A percentile compares a stretch with the other conserved stretches of the same genome.
These are phyloP conservation scores for Cyclocybe cylindracea DNA, from an alignment of 768 basidiomycete species.

Conservation along the genomic window DNA sequence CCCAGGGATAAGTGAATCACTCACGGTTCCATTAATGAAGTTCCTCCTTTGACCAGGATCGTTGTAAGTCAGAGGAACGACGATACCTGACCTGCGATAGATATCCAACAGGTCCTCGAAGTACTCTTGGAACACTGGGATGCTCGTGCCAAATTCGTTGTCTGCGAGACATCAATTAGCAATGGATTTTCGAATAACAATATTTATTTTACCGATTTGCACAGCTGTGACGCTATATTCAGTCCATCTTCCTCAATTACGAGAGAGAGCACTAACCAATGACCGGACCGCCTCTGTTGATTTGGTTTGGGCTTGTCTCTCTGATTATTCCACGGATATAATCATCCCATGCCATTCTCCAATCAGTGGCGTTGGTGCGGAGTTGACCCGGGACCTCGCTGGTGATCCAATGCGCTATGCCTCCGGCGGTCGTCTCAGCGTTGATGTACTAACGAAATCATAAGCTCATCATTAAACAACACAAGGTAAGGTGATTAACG, in stretches of 20 bases:
- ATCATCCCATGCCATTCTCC: constrained; percentile 66
- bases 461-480: neutral
- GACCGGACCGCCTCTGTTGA: constrained; percentile 72
- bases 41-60: constrained; percentile 59
- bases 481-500: constrained; percentile 11
- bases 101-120: constrained; percentile 61
- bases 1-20: constrained; percentile 12
- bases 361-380: constrained; percentile 77
- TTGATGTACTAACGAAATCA: constrained; percentile 58
- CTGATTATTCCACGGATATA: constrained; percentile 71
- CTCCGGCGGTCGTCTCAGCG: constrained; percentile 80
- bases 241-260: neutral
- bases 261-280: constrained; percentile 47
- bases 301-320: constrained; percentile 63
- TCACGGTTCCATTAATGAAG: constrained; percentile 71
- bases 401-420: constrained; percentile 71
- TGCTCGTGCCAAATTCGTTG: constrained; percentile 67
- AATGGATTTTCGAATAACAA: neutral
- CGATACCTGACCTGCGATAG: constrained; percentile 57
- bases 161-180: constrained; percentile 40
- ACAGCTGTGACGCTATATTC: constrained; percentile 20
- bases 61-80: constrained; percentile 75
- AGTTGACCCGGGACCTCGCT: constrained; percentile 63
- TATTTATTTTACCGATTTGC: constrained; percentile 23
- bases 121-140: constrained; percentile 48